Evolutionary conservation across 2,329 filamentous ascomycete genomes (phyloP), one percentile per base, ranked within the genome.

Genomic region (Stromatinia cepivora): DNA sequence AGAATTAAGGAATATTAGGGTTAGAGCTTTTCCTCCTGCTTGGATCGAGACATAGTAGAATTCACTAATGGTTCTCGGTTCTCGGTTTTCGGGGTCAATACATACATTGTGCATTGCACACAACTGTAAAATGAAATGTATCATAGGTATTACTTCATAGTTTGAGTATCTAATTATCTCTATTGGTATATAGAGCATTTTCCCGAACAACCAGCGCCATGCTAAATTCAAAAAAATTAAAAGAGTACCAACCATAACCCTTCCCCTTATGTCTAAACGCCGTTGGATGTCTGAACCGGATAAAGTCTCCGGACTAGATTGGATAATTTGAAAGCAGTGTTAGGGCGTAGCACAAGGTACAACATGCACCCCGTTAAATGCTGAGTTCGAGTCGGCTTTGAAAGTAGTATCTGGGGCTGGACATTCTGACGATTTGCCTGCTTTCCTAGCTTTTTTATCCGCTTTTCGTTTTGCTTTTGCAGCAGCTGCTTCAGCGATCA

Each of bases 11-110:
- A 83, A 83, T 57, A 81, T 87, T 22, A 86, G 84, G 74, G 76
- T 93, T 48, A 93, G 91, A 82, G 92, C 94, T 0, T 91, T 97
- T 79, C 89, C 97, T 74, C 93, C 94, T 0, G 83, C 88, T 53
- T 98, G 94, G 94, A 76, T 77, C 71, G 69, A 73, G 34, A 66
- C 39, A 42, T 66, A 57, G 25, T 34, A 58, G 63, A 45, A 34
- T 34, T 9, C 9, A 62, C 20, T 6, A 48, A n/a, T 31, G 39
- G n/a, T 46, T 46, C 2, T 22, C 34, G 20, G 31, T 42, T 42
- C n/a, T 42, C 39, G 13, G 2, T 42, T n/a, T 56, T 45, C 13
- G 17, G 25, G 36, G 15, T 45, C 42, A 31, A 61, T 10, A 61
- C 2, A 61, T 28, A 13, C 22, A 61, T 25, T 17, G 22, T 11